Percentiles rank a stretch among this genome's conserved stretches.
phyloP scores from a whole-genome alignment of 2,329 filamentous ascomycete species.

The Tympanopsis confertula region DNA sequence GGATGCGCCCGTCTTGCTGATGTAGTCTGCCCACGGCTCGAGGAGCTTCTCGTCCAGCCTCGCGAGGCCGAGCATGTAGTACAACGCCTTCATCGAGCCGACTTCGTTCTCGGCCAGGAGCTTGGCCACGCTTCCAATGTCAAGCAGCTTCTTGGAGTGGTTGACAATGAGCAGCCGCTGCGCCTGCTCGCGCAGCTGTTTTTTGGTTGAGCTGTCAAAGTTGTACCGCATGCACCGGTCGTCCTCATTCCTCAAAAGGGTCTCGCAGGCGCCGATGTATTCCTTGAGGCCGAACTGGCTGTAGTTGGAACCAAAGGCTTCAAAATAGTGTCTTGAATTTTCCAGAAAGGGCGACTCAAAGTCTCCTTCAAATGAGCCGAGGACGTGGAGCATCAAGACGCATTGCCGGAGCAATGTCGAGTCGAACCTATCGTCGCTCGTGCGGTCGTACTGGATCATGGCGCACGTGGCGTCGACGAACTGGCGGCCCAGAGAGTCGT shows the following conservation, averaged over 20 bases:
- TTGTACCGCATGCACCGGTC: slow-evolving; percentile 69
- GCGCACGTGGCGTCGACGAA: slow-evolving; percentile 56
- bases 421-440: slow-evolving; percentile 42
- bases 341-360: slow-evolving; percentile 71
- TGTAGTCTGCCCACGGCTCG: slow-evolving; percentile 67
- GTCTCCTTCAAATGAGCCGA: slow-evolving; percentile 65
- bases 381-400: slow-evolving; percentile 73
- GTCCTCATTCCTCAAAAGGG: slow-evolving; percentile 61
- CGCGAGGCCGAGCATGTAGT: slow-evolving; percentile 63
- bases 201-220: slow-evolving; percentile 72
- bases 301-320: slow-evolving; percentile 56
- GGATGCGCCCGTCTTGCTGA: slow-evolving; percentile 58
- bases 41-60: slow-evolving; percentile 60
- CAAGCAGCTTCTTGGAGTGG: slow-evolving; percentile 55
- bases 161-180: slow-evolving; percentile 62
- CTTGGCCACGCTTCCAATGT: slow-evolving; percentile 55
- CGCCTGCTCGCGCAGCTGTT: slow-evolving; percentile 60
- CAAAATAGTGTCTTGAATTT: slow-evolving; percentile 57
- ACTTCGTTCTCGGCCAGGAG: slow-evolving; percentile 63
- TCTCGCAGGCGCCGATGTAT: slow-evolving; percentile 63
- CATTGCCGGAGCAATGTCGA: slow-evolving; percentile 58
- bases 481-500: slow-evolving; percentile 20
- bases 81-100: slow-evolving; percentile 63
- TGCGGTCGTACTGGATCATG: slow-evolving; percentile 63
- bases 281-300: slow-evolving; percentile 53